A percentile compares a stretch with the other conserved stretches of the same genome.
These are phyloP conservation scores for Melocanna baccifera DNA, from an alignment of 176 grass and related monocot genomes.

Conservation along the genomic window DNA sequence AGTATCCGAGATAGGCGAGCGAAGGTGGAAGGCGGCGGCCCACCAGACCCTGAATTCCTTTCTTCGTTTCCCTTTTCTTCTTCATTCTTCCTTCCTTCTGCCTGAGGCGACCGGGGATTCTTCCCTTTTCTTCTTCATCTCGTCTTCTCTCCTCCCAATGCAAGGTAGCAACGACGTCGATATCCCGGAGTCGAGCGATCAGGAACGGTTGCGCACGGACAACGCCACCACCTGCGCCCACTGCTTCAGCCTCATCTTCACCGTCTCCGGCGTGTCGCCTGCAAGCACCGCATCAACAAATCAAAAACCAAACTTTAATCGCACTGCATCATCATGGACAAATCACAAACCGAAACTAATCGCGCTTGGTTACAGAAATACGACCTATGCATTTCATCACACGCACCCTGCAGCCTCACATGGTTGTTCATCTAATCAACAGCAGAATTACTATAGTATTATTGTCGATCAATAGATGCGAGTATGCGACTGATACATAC, in stretches of 20 bases:
- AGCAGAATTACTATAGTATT: neutral
- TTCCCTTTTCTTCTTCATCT: conserved; percentile 7
- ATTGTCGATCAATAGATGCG: neutral
- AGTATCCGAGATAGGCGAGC: neutral
- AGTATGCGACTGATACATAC: conserved; percentile 8
- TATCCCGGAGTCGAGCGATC: neutral
- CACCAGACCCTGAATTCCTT: conserved; percentile 36
- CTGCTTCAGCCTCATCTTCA: conserved; percentile 79
- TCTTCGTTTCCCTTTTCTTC: conserved; percentile 3
- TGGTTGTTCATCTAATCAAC: neutral
- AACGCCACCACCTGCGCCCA: conserved; percentile 91
- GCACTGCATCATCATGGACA: no score
- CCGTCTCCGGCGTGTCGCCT: conserved; percentile 73
- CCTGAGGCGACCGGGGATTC: neutral
- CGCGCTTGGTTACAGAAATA: neutral
- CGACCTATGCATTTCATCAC: neutral
- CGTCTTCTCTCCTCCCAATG: neutral
- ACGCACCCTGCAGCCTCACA: neutral
- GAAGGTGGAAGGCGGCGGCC: neutral
- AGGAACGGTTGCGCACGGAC: conserved; percentile 50
- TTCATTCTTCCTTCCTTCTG: neutral
- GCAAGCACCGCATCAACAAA: neutral
- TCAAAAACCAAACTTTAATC: neutral
- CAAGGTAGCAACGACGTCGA: neutral
- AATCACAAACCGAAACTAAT: neutral